Conservation (phyloP, 306 rosid genomes). For the Rosa persica region DNA sequence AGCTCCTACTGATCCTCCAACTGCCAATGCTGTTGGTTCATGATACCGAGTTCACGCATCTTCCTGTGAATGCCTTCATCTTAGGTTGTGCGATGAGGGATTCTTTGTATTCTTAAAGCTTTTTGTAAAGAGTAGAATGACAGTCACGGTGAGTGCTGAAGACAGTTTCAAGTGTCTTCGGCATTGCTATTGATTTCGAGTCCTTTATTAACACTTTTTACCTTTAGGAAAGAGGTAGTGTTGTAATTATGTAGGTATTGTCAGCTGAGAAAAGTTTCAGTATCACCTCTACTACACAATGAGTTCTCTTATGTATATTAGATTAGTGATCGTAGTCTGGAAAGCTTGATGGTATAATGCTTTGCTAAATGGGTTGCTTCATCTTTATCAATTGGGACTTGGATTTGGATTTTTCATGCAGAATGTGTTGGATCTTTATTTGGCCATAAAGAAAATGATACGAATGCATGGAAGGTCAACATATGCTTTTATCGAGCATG, state of each 20-base stretch:
- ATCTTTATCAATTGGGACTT: background rate
- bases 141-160: slow-evolving; percentile 19
- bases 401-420: background rate
- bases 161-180: slow-evolving; percentile 12
- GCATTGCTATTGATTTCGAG: slow-evolving; percentile 11
- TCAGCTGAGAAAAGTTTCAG: slow-evolving; percentile 15
- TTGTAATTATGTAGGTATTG: slow-evolving; percentile 30
- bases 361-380: slow-evolving; percentile 10
- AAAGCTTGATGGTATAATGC: slow-evolving; percentile 3
- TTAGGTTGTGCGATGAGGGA: slow-evolving; percentile 24
- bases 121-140: slow-evolving; percentile 13
- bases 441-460: background rate
- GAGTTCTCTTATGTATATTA: slow-evolving; percentile 3
- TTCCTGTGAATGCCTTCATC: slow-evolving; percentile 8
- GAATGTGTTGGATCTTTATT: background rate
- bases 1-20: slow-evolving; percentile 34
- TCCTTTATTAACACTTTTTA: slow-evolving; percentile 5
- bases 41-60: slow-evolving; percentile 27
- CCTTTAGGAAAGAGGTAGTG: slow-evolving; percentile 12
- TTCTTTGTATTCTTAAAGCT: slow-evolving; percentile 26
- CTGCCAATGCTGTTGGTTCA: slow-evolving; percentile 27
- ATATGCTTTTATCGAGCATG: slow-evolving; percentile 9
- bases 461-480: slow-evolving; percentile 21
- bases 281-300: slow-evolving; percentile 10
- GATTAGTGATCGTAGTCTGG: background rate